Conservation (phyloP, 768 basidiomycete genomes). For the Suillus subaureus region DNA sequence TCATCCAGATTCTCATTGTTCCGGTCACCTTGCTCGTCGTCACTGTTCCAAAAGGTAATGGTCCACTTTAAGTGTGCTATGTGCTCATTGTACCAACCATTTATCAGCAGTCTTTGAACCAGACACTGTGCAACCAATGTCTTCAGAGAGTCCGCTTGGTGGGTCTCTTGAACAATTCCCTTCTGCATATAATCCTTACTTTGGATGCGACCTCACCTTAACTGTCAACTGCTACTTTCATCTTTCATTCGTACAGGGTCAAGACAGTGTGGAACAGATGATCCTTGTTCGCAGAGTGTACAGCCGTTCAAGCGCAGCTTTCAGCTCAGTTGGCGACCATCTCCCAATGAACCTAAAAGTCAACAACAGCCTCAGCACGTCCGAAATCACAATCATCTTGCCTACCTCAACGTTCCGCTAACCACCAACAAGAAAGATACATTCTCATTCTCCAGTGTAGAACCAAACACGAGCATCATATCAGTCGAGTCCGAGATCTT, state of each 20-base stretch:
- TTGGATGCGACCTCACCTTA: background rate
- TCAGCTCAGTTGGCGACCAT: constrained; percentile 7
- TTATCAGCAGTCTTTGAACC: too few species aligned
- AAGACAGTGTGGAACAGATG: constrained; percentile 18
- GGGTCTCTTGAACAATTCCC: too few species aligned
- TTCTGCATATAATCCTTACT: too few species aligned
- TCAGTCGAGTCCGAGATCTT: constrained; percentile 13
- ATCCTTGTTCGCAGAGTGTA: constrained; percentile 18
- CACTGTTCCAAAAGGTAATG: constrained; percentile 76
- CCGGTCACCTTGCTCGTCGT: constrained; percentile 89
- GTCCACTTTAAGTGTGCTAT: background rate
- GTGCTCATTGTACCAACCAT: background rate
- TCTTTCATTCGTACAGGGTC: constrained; percentile 1
- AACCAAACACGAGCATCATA: constrained; percentile 20
- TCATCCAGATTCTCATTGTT: constrained; percentile 89
- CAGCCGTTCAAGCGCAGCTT: constrained; percentile 10
- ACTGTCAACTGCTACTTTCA: background rate
- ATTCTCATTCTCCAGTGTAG: constrained; percentile 18
- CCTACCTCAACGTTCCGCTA: too few species aligned
- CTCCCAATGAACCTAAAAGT: constrained; percentile 18
- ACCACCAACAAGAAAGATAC: too few species aligned
- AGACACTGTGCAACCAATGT: too few species aligned
- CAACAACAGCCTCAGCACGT: background rate
- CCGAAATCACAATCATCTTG: background rate
- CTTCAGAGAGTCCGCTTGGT: too few species aligned